These are phyloP conservation scores for Penstemon barbatus DNA, from an alignment of 257 asterid genomes.

Conservation along the genomic window DNA sequence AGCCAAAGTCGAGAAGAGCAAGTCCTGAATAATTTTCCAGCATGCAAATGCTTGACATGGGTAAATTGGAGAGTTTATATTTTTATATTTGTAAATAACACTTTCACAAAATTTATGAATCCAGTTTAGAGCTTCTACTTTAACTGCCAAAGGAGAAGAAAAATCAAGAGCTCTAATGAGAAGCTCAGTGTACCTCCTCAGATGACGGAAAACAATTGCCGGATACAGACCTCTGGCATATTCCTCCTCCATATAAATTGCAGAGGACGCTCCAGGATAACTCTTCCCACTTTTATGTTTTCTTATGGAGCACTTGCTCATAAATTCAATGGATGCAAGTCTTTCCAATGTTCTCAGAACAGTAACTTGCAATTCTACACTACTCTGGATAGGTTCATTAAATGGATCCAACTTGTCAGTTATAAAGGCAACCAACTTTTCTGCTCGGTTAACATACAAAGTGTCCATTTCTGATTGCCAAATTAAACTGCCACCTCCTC, in stretches of 20 bases:
- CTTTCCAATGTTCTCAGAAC: conserved; percentile 67
- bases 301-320: conserved; percentile 57
- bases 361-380: conserved; percentile 71
- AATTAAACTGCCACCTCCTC: conserved; percentile 44
- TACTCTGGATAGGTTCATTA: conserved; percentile 46
- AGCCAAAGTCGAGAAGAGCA: conserved; percentile 64
- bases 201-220: conserved; percentile 48
- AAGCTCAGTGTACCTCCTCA: conserved; percentile 56
- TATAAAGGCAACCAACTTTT: conserved; percentile 54
- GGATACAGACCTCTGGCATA: conserved; percentile 46
- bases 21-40: conserved; percentile 57
- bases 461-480: conserved; percentile 49
- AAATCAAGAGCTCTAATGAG: conserved; percentile 66
- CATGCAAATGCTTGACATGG: conserved; percentile 74
- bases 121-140: conserved; percentile 82
- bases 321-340: conserved; percentile 64
- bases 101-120: conserved; percentile 62
- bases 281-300: conserved; percentile 41
- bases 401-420: conserved; percentile 64
- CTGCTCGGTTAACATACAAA: conserved; percentile 55
- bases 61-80: conserved; percentile 45
- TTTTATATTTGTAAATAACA: conserved; percentile 46
- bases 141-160: conserved; percentile 77
- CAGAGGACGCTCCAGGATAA: conserved; percentile 42
- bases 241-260: conserved; percentile 42